Base-by-base conservation (phyloP, 352 stramenopile genomes). In the Globisporangium splendens region DNA sequence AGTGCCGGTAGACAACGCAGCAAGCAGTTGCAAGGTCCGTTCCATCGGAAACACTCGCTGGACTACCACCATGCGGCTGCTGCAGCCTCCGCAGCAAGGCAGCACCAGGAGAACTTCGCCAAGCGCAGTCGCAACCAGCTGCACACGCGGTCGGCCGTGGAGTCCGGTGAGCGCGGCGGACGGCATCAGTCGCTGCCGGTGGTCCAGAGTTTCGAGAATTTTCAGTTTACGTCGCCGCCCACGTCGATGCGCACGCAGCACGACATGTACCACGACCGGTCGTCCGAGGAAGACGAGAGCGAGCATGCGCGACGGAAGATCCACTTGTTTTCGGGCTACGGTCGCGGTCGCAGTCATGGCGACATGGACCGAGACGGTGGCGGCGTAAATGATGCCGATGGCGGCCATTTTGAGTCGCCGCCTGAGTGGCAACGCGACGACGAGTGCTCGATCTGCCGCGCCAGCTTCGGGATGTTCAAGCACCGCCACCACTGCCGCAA, bases 401-500 rank as follows among this genome's bases (percentile, higher is more conserved):
- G 4, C 38, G 18, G 24, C 15, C 49, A 47, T 12, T 77, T 85
- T 54, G 76, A 88, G 50, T 76, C 72, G 20, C 73, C 82, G 18
- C 80, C 80, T 8, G 78, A 86, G 54, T 94, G 84, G 84, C 81
- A 85, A 28, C 81, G 79, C 55, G 77, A 91, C 56, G 79, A 81
- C 31, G 78, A 88, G 63, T 94, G 84, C 73, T 83, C 79, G 18
- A 85, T 92, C 39, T 94, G 84, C 65, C 72, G 71, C 35, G 79
- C 67, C 22, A 86, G 65, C 41, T 94, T 94, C 52, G 77, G 76
- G 43, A 88, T 94, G 73, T 92, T 94, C 57, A 94, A 92, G 61
- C 84, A 90, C 54, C 83, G 83, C 3, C 83, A 93, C 61, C 83
- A 93, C 68, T 93, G 83, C 65, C 81, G 83, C 22, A 91, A 91